phyloP scores from a whole-genome alignment of 2,329 filamentous ascomycete species.

The Aspergillus hortae region DNA sequence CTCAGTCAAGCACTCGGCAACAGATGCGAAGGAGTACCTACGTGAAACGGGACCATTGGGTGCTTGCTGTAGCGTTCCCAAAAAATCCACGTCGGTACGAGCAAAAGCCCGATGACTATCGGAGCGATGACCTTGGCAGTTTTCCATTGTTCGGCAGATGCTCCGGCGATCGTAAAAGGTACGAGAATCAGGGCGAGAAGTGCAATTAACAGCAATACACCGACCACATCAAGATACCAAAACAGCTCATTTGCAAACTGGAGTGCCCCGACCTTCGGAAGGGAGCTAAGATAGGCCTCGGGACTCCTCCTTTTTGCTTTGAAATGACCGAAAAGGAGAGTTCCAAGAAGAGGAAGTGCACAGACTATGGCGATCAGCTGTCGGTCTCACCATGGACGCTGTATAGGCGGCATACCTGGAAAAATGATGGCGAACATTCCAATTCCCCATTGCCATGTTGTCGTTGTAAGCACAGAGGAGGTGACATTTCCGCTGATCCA shows the following conservation, averaged over 20 bases:
- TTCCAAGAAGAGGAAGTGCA: slow-evolving; percentile 53
- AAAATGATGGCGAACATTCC: slow-evolving; percentile 64
- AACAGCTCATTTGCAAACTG: slow-evolving; percentile 47
- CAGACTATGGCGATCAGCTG: slow-evolving; percentile 32
- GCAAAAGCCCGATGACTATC: slow-evolving; percentile 49
- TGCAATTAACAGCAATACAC: slow-evolving; percentile 51
- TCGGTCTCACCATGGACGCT: background rate
- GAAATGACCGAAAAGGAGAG: slow-evolving; percentile 49
- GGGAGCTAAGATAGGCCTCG: slow-evolving; percentile 42
- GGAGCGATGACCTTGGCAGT: slow-evolving; percentile 51
- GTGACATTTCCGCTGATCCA: slow-evolving; percentile 62
- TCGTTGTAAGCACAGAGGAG: slow-evolving; percentile 46
- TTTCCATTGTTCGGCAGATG: slow-evolving; percentile 47
- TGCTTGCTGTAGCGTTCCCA: slow-evolving; percentile 54
- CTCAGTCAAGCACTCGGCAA: too few species aligned
- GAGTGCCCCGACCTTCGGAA: slow-evolving; percentile 39
- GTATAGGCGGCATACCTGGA: slow-evolving; percentile 29
- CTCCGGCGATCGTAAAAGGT: slow-evolving; percentile 57
- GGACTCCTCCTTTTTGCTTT: slow-evolving; percentile 53
- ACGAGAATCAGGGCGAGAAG: slow-evolving; percentile 53
- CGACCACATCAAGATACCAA: slow-evolving; percentile 54
- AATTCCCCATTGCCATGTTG: slow-evolving; percentile 60
- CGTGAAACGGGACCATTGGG: slow-evolving; percentile 58
- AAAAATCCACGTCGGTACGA: slow-evolving; percentile 48
- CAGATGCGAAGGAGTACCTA: slow-evolving; percentile 9